phyloP scores from a whole-genome alignment of 352 stramenopile genomes.

The Phytophthora constricta region DNA sequence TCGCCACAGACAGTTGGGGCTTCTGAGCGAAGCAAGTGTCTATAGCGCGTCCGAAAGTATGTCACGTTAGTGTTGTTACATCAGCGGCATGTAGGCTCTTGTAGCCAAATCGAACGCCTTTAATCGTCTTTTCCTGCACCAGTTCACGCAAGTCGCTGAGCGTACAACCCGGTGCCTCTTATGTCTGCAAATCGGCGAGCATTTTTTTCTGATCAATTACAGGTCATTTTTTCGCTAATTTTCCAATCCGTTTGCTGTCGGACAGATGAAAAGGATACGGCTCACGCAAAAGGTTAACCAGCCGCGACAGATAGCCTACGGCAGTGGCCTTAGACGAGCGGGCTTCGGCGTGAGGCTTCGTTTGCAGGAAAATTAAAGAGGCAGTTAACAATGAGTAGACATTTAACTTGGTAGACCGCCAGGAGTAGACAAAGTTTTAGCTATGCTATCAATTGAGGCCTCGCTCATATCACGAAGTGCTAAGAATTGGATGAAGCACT shows the following conservation, averaged over 20 bases:
- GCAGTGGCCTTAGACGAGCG: neutral
- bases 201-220: neutral
- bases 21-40: neutral
- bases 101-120: no score
- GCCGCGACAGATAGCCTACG: neutral
- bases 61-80: neutral
- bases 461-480: neutral
- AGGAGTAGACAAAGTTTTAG: neutral
- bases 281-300: no score
- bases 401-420: neutral
- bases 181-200: no score
- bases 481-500: neutral
- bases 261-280: no score
- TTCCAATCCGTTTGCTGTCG: no score
- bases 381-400: no score
- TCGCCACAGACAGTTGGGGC: neutral
- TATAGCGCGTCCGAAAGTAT: neutral
- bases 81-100: no score
- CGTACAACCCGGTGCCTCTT: no score
- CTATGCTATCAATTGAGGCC: neutral
- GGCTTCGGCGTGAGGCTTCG: neutral
- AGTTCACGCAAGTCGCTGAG: no score
- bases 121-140: no score
- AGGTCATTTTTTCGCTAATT: neutral
- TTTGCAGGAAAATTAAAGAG: no score